phyloP scores from a whole-genome alignment of 2,329 filamentous ascomycete genomes.

The Xylariaceae sp. region DNA sequence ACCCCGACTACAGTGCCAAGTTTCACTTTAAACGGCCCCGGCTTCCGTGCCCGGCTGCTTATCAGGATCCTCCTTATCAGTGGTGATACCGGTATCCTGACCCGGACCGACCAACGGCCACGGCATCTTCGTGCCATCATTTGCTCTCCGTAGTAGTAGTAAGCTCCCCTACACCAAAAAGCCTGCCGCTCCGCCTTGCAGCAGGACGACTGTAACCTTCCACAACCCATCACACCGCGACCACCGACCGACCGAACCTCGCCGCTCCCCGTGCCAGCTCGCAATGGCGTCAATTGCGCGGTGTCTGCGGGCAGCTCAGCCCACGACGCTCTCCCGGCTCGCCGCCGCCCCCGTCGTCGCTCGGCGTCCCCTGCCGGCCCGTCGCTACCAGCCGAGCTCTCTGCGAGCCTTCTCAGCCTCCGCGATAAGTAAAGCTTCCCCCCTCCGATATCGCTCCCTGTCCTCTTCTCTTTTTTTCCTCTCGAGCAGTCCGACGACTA shows the following conservation, averaged over 20 bases:
- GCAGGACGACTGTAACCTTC: constrained; percentile 1
- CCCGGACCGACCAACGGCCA: too few relatives aligned
- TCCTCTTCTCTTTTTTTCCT: neutral
- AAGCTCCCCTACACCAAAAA: constrained; percentile 4
- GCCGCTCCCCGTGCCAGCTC: too few relatives aligned
- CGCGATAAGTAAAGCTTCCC: constrained; percentile 30
- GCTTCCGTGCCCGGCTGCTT: too few relatives aligned
- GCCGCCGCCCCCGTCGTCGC: constrained; percentile 24
- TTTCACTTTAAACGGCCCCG: too few relatives aligned
- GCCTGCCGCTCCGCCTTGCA: constrained; percentile 6
- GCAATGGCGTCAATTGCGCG: constrained; percentile 51
- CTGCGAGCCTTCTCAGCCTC: constrained; percentile 40
- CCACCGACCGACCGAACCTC: neutral
- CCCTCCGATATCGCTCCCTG: constrained; percentile 30
- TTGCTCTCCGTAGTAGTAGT: too few relatives aligned
- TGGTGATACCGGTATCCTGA: too few relatives aligned
- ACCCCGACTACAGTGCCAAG: too few relatives aligned
- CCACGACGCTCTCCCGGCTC: constrained; percentile 35
- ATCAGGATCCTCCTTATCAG: too few relatives aligned
- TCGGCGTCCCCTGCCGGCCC: too few relatives aligned
- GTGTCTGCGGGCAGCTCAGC: constrained; percentile 43
- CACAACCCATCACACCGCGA: constrained; percentile 1
- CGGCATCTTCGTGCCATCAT: too few relatives aligned
- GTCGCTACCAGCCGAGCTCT: constrained; percentile 30
- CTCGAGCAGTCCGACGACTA: too few relatives aligned